Evolutionary conservation across 768 basidiomycete species (phyloP).

Genomic region (Albatrellus ellisii): DNA sequence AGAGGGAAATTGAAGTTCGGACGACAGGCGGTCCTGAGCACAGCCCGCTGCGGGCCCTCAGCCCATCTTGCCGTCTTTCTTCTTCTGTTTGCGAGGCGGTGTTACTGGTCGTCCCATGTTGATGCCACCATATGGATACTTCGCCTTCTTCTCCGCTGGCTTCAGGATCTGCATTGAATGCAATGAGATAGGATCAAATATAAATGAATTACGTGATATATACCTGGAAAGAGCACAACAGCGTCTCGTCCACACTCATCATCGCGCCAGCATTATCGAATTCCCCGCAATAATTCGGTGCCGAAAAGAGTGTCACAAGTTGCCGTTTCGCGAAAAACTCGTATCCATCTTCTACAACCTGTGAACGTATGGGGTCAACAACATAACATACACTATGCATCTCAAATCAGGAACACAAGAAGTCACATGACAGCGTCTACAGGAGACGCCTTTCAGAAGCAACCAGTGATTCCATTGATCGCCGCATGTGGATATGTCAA

Average conservation of each 20-base stretch:
- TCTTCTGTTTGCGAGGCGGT: constrained; percentile 95
- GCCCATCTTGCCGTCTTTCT: constrained; percentile 75
- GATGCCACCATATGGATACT: constrained; percentile 81
- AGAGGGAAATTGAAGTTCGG: not conserved
- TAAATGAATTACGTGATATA: constrained; percentile 1
- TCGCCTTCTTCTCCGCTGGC: constrained; percentile 97
- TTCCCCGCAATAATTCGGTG: constrained; percentile 91
- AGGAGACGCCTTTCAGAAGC: too few relatives aligned
- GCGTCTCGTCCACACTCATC: constrained; percentile 99
- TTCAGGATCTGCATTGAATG: constrained; percentile 67
- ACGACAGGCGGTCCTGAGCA: not conserved
- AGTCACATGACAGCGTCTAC: too few relatives aligned
- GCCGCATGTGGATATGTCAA: not conserved
- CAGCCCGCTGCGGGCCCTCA: constrained; percentile 7
- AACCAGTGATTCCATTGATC: too few relatives aligned
- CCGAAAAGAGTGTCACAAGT: constrained; percentile 92
- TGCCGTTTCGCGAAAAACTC: constrained; percentile 98
- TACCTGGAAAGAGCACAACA: constrained; percentile 97
- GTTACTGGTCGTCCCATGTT: constrained; percentile 84
- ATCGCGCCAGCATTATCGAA: constrained; percentile 99
- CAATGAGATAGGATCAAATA: constrained; percentile 1
- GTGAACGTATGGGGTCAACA: constrained; percentile 1
- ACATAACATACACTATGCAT: too few relatives aligned
- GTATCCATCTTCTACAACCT: constrained; percentile 99
- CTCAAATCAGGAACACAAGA: too few relatives aligned